A percentile compares a stretch with the other conserved stretches of the same genome.
Conservation (phyloP, 805 yeast genomes). For the Torulaspora microellipsoides region DNA sequence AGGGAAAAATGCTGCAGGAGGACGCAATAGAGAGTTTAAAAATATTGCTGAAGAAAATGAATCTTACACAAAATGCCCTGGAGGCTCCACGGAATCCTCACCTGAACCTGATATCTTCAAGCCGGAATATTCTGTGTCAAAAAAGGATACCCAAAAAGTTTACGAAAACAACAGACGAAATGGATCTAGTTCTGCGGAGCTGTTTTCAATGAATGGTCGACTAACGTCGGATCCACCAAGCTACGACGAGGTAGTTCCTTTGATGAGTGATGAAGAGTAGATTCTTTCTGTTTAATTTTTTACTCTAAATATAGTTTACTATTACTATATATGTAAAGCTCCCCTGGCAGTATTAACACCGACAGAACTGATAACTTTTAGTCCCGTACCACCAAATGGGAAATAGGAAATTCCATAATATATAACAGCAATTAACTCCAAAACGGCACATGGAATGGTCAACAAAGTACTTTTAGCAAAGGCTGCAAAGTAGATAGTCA, state of each 20-base stretch:
- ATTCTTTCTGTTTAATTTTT: background rate
- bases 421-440: conserved; percentile 81
- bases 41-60: background rate
- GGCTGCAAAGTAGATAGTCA: conserved; percentile 76
- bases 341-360: conserved; percentile 54
- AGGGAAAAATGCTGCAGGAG: background rate
- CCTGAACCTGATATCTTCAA: conserved; percentile 5
- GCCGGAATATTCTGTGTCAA: conserved; percentile 5
- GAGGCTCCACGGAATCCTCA: background rate
- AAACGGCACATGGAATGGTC: conserved; percentile 67
- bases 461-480: conserved; percentile 62
- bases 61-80: background rate
- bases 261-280: conserved; percentile 24
- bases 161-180: background rate
- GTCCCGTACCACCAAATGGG: conserved; percentile 88
- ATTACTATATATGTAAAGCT: conserved; percentile 28
- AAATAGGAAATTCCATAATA: conserved; percentile 90
- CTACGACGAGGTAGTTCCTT: conserved; percentile 29
- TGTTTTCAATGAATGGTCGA: background rate
- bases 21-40: background rate
- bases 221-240: conserved; percentile 32
- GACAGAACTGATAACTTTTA: conserved; percentile 50
- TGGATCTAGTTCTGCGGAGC: conserved; percentile 1
- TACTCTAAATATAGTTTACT: background rate
- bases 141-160: background rate